phyloP scores from a whole-genome alignment of 1,139 yeast species.

The Meyerozyma sp. region DNA sequence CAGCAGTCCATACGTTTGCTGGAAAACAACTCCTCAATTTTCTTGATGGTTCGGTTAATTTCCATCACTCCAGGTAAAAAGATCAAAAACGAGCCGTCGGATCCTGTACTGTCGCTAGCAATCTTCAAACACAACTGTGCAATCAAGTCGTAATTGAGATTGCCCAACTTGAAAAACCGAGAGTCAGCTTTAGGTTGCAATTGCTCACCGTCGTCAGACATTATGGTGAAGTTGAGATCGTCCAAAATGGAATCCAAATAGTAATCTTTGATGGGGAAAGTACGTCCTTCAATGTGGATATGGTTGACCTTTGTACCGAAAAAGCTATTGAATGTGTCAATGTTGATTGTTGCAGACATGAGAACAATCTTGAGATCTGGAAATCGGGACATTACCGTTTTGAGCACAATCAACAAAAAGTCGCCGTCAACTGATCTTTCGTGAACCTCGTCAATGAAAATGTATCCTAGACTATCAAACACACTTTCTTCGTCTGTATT shows the following conservation, averaged over 20 bases:
- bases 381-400: conserved; percentile 43
- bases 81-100: conserved; percentile 71
- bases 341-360: conserved; percentile 94
- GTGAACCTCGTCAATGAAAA: conserved; percentile 92
- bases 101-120: conserved; percentile 31
- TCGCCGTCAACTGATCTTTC: conserved; percentile 93
- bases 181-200: conserved; percentile 60
- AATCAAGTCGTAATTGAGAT: conserved; percentile 69
- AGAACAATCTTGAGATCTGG: conserved; percentile 64
- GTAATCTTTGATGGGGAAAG: conserved; percentile 79
- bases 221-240: conserved; percentile 49
- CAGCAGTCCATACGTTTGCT: conserved; percentile 14
- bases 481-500: conserved; percentile 20
- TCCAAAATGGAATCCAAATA: conserved; percentile 64
- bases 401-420: conserved; percentile 71
- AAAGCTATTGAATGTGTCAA: conserved; percentile 59
- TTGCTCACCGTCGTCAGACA: conserved; percentile 35
- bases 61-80: conserved; percentile 92
- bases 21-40: conserved; percentile 17
- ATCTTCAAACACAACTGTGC: conserved; percentile 50
- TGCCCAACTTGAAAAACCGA: conserved; percentile 56
- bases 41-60: conserved; percentile 47
- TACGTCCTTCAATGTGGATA: conserved; percentile 84
- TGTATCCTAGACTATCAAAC: conserved; percentile 56
- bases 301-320: conserved; percentile 48